These are phyloP conservation scores for Fragilaria radians DNA, from an alignment of 108 stramenopile species.

Conservation along the genomic window DNA sequence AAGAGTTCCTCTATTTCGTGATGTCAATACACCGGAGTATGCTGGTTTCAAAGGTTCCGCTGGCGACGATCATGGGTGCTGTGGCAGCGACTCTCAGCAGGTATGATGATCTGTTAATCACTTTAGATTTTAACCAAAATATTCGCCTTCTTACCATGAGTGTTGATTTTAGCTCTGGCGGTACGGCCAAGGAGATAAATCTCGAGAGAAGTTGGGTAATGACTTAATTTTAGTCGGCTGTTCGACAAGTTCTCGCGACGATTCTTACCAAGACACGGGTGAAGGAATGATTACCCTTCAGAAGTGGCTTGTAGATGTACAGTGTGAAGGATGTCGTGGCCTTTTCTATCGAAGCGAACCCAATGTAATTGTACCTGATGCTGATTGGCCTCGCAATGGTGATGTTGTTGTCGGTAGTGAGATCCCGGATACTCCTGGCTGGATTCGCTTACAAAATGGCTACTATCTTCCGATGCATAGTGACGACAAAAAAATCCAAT, in stretches of 20 bases:
- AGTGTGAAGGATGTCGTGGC: constrained; percentile 73
- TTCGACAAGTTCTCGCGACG: constrained; percentile 44
- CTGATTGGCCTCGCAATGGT: constrained; percentile 90
- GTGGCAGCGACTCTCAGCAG: constrained; percentile 57
- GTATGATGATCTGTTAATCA: constrained; percentile 10
- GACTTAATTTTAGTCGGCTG: constrained; percentile 77
- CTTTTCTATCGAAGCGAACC: constrained; percentile 82
- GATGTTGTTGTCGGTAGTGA: constrained; percentile 82
- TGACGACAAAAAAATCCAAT: constrained; percentile 64
- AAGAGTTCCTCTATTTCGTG: constrained; percentile 90
- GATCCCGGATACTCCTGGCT: constrained; percentile 75
- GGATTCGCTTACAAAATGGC: constrained; percentile 86
- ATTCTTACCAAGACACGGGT: constrained; percentile 44
- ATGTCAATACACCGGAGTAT: constrained; percentile 88
- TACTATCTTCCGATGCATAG: constrained; percentile 83
- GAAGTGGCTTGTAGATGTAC: constrained; percentile 88
- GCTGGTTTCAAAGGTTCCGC: constrained; percentile 22
- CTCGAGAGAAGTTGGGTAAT: constrained; percentile 66
- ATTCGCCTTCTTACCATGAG: not conserved
- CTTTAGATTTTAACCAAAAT: not conserved
- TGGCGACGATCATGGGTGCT: constrained; percentile 56
- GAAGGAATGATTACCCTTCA: constrained; percentile 55
- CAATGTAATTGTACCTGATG: constrained; percentile 77
- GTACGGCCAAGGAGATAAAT: constrained; percentile 74
- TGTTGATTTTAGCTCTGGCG: constrained; percentile 57